These are phyloP conservation scores for Nepenthes mirabilis DNA, from an alignment of 148 eudicot genomes.

Conservation along the genomic window DNA sequence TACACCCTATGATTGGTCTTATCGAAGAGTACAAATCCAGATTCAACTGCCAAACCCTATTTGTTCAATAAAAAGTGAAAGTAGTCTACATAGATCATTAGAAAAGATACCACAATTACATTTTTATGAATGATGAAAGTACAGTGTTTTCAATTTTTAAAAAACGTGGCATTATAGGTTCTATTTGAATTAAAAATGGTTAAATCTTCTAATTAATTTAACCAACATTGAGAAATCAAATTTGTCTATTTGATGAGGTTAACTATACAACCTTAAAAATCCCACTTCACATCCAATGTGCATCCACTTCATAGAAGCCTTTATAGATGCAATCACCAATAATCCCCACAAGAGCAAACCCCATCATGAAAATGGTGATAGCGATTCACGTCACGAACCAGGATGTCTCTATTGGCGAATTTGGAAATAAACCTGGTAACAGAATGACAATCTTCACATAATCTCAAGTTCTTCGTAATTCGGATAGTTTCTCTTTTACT, in stretches of 20 bases:
- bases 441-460: conserved; percentile 93
- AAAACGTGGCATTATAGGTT: too few species aligned
- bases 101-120: too few species aligned
- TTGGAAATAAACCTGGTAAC: conserved; percentile 73
- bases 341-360: conserved; percentile 83
- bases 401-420: conserved; percentile 59
- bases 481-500: conserved; percentile 57
- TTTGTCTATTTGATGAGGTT: not conserved
- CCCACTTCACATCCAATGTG: not conserved
- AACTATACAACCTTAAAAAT: not conserved
- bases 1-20: too few species aligned
- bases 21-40: too few species aligned
- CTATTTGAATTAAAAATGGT: too few species aligned
- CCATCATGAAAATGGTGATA: conserved; percentile 82
- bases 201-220: too few species aligned
- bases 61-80: too few species aligned
- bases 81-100: too few species aligned
- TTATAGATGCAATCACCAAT: conserved; percentile 38
- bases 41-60: too few species aligned
- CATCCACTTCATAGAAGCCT: not conserved
- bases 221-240: too few species aligned
- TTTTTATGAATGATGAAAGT: too few species aligned
- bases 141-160: too few species aligned
- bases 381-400: conserved; percentile 88
- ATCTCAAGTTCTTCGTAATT: conserved; percentile 78